Conservation (phyloP, 345 rosid species). For the Pseudoturritis turrita region DNA sequence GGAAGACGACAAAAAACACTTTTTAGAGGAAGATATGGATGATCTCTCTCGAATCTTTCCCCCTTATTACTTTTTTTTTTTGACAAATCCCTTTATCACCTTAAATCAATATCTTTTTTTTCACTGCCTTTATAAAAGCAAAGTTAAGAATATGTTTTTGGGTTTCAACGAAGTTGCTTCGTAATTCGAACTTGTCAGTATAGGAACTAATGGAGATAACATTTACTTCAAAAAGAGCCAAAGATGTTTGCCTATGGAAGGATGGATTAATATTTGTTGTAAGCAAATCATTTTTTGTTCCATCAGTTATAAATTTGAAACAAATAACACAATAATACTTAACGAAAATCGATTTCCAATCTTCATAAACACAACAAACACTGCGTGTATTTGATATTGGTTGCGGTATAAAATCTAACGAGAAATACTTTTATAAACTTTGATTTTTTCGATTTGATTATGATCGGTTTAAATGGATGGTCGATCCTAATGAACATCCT, state of each 20-base stretch:
- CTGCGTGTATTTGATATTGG: neutral
- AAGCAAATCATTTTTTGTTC: too few relatives aligned
- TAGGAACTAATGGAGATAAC: neutral
- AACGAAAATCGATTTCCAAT: neutral
- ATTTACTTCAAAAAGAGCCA: neutral
- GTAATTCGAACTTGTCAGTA: neutral
- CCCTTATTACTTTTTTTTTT: too few relatives aligned
- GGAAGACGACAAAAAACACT: conserved; percentile 30
- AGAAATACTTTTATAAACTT: neutral
- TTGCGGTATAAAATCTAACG: neutral
- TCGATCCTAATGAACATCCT: neutral
- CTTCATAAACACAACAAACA: neutral
- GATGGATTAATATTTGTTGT: too few relatives aligned
- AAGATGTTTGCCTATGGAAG: too few relatives aligned
- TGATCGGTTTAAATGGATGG: neutral
- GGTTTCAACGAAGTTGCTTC: neutral
- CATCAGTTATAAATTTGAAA: neutral
- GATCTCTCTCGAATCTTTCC: conserved; percentile 32
- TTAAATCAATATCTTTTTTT: too few relatives aligned
- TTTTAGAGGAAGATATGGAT: conserved; percentile 33
- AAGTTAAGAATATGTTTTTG: neutral
- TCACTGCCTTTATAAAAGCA: too few relatives aligned
- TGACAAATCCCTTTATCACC: too few relatives aligned
- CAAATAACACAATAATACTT: neutral
- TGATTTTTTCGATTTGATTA: neutral